Conservation (phyloP, 2,329 filamentous ascomycete species). For the Diplodia mutila region DNA sequence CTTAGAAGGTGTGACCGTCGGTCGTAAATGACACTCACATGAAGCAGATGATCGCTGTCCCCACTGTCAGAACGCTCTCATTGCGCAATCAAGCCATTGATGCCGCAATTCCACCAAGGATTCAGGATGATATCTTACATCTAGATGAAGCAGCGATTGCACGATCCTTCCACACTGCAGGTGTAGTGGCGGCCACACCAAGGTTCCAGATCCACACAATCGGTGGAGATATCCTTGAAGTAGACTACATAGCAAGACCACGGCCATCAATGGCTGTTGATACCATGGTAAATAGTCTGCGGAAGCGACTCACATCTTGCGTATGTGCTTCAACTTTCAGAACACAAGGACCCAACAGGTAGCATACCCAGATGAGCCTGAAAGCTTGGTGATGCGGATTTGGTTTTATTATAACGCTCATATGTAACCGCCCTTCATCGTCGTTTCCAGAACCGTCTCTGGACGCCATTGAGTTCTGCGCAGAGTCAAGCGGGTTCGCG, state of each 20-base stretch:
- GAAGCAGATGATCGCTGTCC: slow-evolving; percentile 5
- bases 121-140: neutral
- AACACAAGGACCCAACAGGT: neutral
- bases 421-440: neutral
- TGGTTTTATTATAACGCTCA: neutral
- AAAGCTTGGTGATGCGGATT: slow-evolving; percentile 1
- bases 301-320: neutral
- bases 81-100: slow-evolving; percentile 3
- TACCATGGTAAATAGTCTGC: slow-evolving; percentile 1
- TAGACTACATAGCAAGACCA: slow-evolving; percentile 3
- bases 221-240: too few relatives aligned
- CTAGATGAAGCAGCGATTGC: neutral
- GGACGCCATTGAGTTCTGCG: too few relatives aligned
- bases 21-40: neutral
- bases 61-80: neutral
- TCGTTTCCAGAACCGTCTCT: too few relatives aligned
- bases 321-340: neutral
- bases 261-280: neutral
- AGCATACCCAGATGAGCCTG: neutral
- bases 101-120: neutral
- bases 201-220: slow-evolving; percentile 1
- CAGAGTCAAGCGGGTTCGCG: neutral
- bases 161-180: neutral
- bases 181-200: neutral
- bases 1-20: neutral